phyloP scores from a whole-genome alignment of 2,329 filamentous ascomycete species.

The Fusarium longipes region DNA sequence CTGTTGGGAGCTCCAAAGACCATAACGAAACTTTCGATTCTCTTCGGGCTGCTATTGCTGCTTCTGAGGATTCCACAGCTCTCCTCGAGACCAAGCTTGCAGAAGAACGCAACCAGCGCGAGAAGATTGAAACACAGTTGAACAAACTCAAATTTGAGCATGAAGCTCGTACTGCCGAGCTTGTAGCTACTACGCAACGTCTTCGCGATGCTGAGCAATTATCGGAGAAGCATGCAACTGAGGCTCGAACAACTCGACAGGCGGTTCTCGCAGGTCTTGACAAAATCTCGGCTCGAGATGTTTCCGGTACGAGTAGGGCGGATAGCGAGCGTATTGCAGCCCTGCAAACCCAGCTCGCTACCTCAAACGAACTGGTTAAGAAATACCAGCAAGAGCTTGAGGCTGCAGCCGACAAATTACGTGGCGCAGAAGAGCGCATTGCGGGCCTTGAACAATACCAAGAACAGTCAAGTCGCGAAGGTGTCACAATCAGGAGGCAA shows the following conservation, averaged over 20 bases:
- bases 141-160: slow-evolving; percentile 83
- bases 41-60: slow-evolving; percentile 79
- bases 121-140: slow-evolving; percentile 80
- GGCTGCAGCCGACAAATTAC: slow-evolving; percentile 84
- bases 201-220: slow-evolving; percentile 89
- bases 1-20: slow-evolving; percentile 73
- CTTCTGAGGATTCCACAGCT: slow-evolving; percentile 80
- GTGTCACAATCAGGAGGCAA: slow-evolving; percentile 88
- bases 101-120: slow-evolving; percentile 81
- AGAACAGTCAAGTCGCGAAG: slow-evolving; percentile 94
- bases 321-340: slow-evolving; percentile 75
- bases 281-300: slow-evolving; percentile 71
- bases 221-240: slow-evolving; percentile 85
- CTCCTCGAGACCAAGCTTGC: slow-evolving; percentile 84
- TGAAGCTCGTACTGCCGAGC: slow-evolving; percentile 80
- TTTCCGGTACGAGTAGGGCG: slow-evolving; percentile 58
- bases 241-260: slow-evolving; percentile 85
- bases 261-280: slow-evolving; percentile 86
- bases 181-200: slow-evolving; percentile 78
- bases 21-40: slow-evolving; percentile 78
- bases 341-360: slow-evolving; percentile 81
- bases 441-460: slow-evolving; percentile 97
- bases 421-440: slow-evolving; percentile 94
- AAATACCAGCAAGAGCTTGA: slow-evolving; percentile 93
- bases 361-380: slow-evolving; percentile 82